Base-by-base conservation (phyloP, 352 stramenopile genomes). In the Phytophthora fragariae region DNA sequence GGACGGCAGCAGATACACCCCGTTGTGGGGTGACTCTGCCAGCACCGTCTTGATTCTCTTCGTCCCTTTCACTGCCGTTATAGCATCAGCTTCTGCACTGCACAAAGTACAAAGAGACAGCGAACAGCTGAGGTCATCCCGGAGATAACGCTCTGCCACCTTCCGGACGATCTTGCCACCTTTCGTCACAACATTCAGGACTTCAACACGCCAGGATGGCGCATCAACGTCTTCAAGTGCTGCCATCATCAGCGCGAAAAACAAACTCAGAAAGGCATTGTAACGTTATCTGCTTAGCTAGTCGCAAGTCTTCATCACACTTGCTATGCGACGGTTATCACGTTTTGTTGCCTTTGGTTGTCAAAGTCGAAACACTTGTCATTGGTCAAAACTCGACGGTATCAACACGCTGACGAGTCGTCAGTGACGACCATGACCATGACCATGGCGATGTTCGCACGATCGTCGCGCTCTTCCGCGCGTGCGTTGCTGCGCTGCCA, bases 121-220 rank as follows among this genome's bases (percentile, higher is more conserved):
- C 6, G 80, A 82, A 52, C 89, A 94, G 69, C 81, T 86, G 44
- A 97, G 78, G 63, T 96, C 89, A 53, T 97, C 90, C 46, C 90
- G 84, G 46, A 97, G 74, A 73, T 97, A 97, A 14, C 82, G 81
- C 86, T 97, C 90, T 19, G 79, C 72, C 41, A 94, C 83, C 1
- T 86, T 82, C 44, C 83, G 81, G 72, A 94, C 83, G 68, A 94
- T 82, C 55, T 78, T 85, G 27, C 87, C 86, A 62, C 81, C 73
- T 72, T 88, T 89, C 19, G 87, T 94, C 31, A 83, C 84, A 47
- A 89, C 79, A 68, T 91, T 92, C 62, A 73, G 63, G 50, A 82
- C 82, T 53, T 92, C 84, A 67, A 88, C 70, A 58, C 76, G 81
- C 84, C 41, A 19, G 14, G 41, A 49, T n/a, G 41, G 41, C 15